These are phyloP conservation scores for Nemophila menziesii DNA, from an alignment of 257 asterid species.

Conservation along the genomic window DNA sequence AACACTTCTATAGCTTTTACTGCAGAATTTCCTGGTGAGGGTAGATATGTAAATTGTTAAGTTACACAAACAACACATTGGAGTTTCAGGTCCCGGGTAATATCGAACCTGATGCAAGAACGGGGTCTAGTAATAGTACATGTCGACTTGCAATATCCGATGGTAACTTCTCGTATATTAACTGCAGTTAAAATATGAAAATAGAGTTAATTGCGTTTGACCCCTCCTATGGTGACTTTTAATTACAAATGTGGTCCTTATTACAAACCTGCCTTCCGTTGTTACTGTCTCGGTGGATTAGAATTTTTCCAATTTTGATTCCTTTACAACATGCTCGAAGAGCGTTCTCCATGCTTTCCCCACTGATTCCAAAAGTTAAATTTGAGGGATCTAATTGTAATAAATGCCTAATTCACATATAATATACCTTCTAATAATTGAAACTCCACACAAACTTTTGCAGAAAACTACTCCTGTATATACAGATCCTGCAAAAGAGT, in stretches of 20 bases:
- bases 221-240: no score
- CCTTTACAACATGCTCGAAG: constrained; percentile 92
- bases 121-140: constrained; percentile 79
- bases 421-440: constrained; percentile 82
- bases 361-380: constrained; percentile 35
- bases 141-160: constrained; percentile 83
- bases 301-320: constrained; percentile 83
- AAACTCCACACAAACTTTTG: constrained; percentile 76
- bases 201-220: no score
- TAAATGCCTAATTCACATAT: not conserved
- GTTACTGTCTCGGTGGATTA: constrained; percentile 58
- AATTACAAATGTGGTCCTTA: constrained; percentile 2
- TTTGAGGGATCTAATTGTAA: not conserved
- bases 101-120: constrained; percentile 77
- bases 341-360: constrained; percentile 99
- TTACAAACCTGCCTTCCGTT: constrained; percentile 58
- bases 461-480: constrained; percentile 77
- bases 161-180: constrained; percentile 89
- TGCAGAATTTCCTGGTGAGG: constrained; percentile 61
- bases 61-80: not conserved
- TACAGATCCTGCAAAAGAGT: constrained; percentile 54
- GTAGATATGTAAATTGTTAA: not conserved
- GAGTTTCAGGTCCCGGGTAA: not conserved
- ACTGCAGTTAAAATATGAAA: constrained; percentile 34
- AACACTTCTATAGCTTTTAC: constrained; percentile 70